phyloP scores from a whole-genome alignment of 2,329 filamentous ascomycete species.

The Diaporthe ampelina region DNA sequence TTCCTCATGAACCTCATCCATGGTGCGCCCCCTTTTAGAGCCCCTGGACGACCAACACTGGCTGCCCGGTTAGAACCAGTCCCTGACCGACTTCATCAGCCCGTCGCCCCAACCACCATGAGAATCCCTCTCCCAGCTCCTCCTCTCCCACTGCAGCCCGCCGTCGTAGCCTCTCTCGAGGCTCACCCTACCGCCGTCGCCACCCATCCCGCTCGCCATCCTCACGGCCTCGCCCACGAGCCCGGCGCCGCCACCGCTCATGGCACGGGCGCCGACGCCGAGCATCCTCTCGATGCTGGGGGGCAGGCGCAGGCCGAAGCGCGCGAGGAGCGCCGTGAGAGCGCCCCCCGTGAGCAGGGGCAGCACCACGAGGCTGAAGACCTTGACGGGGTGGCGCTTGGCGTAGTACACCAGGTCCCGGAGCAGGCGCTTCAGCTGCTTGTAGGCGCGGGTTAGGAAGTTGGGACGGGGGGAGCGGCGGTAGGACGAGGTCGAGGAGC shows the following conservation, averaged over 20 bases:
- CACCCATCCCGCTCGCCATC: constrained; percentile 59
- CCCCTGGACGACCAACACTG: neutral
- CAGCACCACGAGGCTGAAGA: constrained; percentile 89
- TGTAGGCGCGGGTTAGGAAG: constrained; percentile 81
- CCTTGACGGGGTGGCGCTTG: constrained; percentile 86
- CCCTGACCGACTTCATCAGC: constrained; percentile 50
- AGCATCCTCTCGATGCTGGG: constrained; percentile 71
- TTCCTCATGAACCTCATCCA: constrained; percentile 26
- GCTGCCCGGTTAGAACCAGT: constrained; percentile 39
- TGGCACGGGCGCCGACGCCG: constrained; percentile 65
- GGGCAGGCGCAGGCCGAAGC: constrained; percentile 85
- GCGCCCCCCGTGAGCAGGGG: constrained; percentile 89
- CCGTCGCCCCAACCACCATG: constrained; percentile 44
- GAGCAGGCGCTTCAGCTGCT: constrained; percentile 82
- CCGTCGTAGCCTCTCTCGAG: constrained; percentile 53
- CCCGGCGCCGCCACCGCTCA: constrained; percentile 59
- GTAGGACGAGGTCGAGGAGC: constrained; percentile 70
- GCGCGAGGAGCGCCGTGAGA: constrained; percentile 80
- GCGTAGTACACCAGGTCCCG: constrained; percentile 87
- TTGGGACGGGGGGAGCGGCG: constrained; percentile 85
- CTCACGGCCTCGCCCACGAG: constrained; percentile 68
- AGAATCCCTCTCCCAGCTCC: constrained; percentile 52
- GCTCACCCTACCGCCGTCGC: constrained; percentile 44
- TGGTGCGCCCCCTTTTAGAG: no score
- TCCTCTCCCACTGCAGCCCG: constrained; percentile 56